phyloP scores from a whole-genome alignment of 2,329 filamentous ascomycete genomes.

The Cercospora citrullina region DNA sequence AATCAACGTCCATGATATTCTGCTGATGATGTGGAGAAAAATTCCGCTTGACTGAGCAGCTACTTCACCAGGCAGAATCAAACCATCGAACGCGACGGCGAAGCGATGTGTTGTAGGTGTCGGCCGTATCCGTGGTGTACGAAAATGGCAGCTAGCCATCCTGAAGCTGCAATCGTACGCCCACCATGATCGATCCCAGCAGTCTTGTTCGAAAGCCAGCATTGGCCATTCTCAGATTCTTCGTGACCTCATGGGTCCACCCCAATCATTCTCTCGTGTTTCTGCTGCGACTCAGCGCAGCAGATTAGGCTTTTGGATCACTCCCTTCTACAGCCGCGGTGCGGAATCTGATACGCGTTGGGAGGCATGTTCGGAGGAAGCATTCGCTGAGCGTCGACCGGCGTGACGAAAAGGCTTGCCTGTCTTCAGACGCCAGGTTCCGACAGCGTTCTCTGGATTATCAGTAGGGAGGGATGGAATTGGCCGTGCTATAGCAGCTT shows the following conservation, averaged over 20 bases:
- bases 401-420: neutral
- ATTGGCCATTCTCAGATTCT: neutral
- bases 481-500: neutral
- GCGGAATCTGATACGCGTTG: neutral
- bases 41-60: neutral
- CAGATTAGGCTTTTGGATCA: neutral
- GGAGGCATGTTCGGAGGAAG: neutral
- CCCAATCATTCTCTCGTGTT: neutral
- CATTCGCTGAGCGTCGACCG: neutral
- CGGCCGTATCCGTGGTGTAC: neutral
- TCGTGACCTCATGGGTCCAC: neutral
- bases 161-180: neutral
- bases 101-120: neutral
- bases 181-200: neutral
- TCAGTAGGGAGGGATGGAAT: neutral
- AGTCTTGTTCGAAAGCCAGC: neutral
- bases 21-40: no score
- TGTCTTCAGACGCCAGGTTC: neutral
- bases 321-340: neutral
- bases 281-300: neutral
- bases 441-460: neutral
- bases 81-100: neutral
- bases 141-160: neutral
- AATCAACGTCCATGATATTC: neutral
- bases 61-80: neutral